These are phyloP conservation scores for Cutaneotrichosporon daszewskae DNA, from an alignment of 1,284 basidiomycete genomes.

Conservation along the genomic window DNA sequence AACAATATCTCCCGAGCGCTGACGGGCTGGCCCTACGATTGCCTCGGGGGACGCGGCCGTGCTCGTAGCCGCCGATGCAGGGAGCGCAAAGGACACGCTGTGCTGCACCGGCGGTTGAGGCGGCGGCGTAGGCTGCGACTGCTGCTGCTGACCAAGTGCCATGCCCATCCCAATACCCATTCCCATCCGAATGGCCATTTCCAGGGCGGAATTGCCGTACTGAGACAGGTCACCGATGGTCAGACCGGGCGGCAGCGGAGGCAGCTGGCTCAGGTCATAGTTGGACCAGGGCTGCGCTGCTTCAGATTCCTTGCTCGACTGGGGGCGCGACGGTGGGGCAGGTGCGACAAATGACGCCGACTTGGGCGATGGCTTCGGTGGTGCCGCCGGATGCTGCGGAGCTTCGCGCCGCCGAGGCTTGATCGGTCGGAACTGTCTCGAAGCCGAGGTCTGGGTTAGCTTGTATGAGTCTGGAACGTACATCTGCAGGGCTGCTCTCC, in stretches of 20 bases:
- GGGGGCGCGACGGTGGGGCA: neutral
- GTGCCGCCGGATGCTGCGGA: conserved; percentile 17
- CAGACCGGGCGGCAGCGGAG: conserved; percentile 43
- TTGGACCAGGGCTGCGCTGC: conserved; percentile 3
- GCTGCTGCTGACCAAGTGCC: conserved; percentile 29
- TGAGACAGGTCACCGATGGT: conserved; percentile 41
- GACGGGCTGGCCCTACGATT: conserved; percentile 3
- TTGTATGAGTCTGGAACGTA: conserved; percentile 6
- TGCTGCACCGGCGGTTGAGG: conserved; percentile 3
- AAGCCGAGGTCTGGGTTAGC: conserved; percentile 11
- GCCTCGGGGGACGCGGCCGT: conserved; percentile 6
- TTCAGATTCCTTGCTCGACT: conserved; percentile 1
- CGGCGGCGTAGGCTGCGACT: conserved; percentile 1
- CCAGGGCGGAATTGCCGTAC: conserved; percentile 41
- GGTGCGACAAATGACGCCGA: conserved; percentile 3
- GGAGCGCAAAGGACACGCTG: too few species aligned
- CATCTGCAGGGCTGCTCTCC: conserved; percentile 29
- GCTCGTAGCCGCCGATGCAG: neutral
- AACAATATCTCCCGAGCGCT: conserved; percentile 28
- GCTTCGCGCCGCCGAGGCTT: conserved; percentile 22
- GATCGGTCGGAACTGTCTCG: conserved; percentile 16
- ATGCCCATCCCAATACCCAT: conserved; percentile 49
- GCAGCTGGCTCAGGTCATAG: conserved; percentile 22
- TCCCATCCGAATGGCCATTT: conserved; percentile 49
- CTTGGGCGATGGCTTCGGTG: conserved; percentile 11